phyloP scores from a whole-genome alignment of 1,139 yeast species.

The Chernovozyma sophiae-reginae region DNA sequence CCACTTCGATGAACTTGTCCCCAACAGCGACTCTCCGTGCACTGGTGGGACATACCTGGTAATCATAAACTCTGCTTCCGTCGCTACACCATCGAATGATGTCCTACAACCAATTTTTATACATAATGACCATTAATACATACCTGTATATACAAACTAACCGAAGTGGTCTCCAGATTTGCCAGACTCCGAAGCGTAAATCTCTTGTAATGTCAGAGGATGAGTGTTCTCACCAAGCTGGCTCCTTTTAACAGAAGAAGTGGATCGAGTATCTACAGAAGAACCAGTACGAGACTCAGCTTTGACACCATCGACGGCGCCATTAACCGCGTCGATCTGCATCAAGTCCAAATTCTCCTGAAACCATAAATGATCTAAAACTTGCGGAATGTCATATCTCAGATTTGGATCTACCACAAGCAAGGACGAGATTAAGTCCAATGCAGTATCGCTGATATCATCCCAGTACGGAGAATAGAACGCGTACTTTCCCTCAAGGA shows the following conservation, averaged over 20 bases:
- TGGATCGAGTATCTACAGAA: neutral
- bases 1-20: too few relatives aligned
- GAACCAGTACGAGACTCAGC: neutral
- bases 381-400: slow-evolving; percentile 49
- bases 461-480: slow-evolving; percentile 84
- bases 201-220: slow-evolving; percentile 32
- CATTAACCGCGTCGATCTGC: neutral
- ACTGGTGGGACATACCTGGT: too few relatives aligned
- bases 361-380: slow-evolving; percentile 61
- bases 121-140: too few relatives aligned
- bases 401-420: slow-evolving; percentile 54
- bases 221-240: slow-evolving; percentile 25
- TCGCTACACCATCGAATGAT: too few relatives aligned
- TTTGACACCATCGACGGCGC: too few relatives aligned
- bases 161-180: slow-evolving; percentile 8
- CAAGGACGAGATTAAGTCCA: slow-evolving; percentile 61
- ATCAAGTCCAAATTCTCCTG: neutral
- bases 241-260: slow-evolving; percentile 7
- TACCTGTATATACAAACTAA: slow-evolving; percentile 6
- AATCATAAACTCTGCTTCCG: too few relatives aligned
- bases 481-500: slow-evolving; percentile 60
- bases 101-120: too few relatives aligned
- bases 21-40: too few relatives aligned
- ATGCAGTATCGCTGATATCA: slow-evolving; percentile 55
- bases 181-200: slow-evolving; percentile 26